Evolutionary conservation across 2,329 filamentous ascomycete genomes (phyloP), one percentile per base, ranked within the genome.

Genomic region (Colletotrichum sp.): DNA sequence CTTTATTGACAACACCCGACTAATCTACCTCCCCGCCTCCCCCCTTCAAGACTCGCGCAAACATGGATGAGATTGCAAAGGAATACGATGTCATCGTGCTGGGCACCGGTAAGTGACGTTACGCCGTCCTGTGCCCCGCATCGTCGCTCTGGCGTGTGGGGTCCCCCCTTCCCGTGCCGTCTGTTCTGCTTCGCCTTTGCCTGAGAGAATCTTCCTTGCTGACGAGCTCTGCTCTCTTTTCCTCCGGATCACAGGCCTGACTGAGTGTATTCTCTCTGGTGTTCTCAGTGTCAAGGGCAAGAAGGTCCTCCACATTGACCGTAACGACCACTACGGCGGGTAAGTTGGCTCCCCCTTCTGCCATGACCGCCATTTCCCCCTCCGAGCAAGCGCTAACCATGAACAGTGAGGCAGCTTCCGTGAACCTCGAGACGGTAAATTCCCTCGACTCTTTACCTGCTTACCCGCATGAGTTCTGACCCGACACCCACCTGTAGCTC

Each of bases 21-120:
- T 52, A 55, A 62, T 67, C 32, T 32, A 34, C 16, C 58, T 62
- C 60, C 60, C 39, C 28, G 43, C 43, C 43, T 52, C 43, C 39
- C 52, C 75, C 43, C 75, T 34, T 55, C 22, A 55, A 62, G 56
- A 69, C 87, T 69, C 70, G 77, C 75, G 76, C 77, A 83, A 91
- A 78, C 88, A 98, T 98, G 97, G 97, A 98, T 85, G 97, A 98
- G 88, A 98, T 99, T 85, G 95, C 96, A 80, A 95, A 95, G 85
- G 96, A 98, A 88, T 99, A 99, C 91, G 97, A 99, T 91, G 95
- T 98, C 87, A 93, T 99, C 85, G 97, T 99, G 85, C 93, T 99
- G 85, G 97, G 97, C 91, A 99, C 97, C 86, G 96, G 96, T 98
- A 90, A 43, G 74, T 76, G 74, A 76, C 84, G 92, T 87, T 81